These are phyloP conservation scores for Sphagnurus paluster DNA, from an alignment of 1,284 basidiomycete genomes.

Conservation along the genomic window DNA sequence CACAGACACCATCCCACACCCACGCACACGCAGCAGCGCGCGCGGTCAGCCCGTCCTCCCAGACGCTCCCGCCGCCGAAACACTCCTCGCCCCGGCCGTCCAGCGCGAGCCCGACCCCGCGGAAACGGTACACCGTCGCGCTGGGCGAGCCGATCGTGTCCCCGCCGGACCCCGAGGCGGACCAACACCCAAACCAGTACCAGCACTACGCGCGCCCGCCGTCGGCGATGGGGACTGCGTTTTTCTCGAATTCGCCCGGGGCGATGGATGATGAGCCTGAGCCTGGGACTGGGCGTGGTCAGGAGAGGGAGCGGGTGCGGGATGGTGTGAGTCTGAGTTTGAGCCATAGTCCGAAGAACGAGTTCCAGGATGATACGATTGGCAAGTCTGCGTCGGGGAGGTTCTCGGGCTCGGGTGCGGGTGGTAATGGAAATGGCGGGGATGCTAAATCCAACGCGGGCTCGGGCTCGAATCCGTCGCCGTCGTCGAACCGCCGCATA, in stretches of 20 bases:
- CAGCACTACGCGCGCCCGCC: conserved; percentile 25
- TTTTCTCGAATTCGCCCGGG: conserved; percentile 43
- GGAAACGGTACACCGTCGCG: conserved; percentile 81
- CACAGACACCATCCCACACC: too few relatives aligned
- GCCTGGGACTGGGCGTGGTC: too few relatives aligned
- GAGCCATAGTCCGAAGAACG: too few relatives aligned
- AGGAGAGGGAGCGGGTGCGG: too few relatives aligned
- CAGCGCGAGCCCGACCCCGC: conserved; percentile 69
- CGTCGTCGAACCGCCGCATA: conserved; percentile 33
- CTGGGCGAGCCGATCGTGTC: conserved; percentile 66
- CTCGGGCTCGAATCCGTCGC: conserved; percentile 26
- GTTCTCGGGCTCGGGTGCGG: too few relatives aligned
- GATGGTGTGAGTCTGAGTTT: too few relatives aligned
- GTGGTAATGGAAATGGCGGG: conserved; percentile 1
- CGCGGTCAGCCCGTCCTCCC: conserved; percentile 12
- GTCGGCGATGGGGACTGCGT: conserved; percentile 38
- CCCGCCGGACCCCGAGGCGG: conserved; percentile 34
- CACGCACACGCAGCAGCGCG: too few relatives aligned
- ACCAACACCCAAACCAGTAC: conserved; percentile 5
- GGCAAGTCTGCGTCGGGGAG: conserved; percentile 41
- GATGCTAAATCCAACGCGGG: conserved; percentile 19
- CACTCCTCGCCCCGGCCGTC: conserved; percentile 35
- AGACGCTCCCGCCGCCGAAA: conserved; percentile 30
- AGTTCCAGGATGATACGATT: conserved; percentile 59
- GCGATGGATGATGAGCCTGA: conserved; percentile 32